Base-by-base conservation (phyloP, 495 filamentous ascomycete genomes). In the Xylaria venustula region DNA sequence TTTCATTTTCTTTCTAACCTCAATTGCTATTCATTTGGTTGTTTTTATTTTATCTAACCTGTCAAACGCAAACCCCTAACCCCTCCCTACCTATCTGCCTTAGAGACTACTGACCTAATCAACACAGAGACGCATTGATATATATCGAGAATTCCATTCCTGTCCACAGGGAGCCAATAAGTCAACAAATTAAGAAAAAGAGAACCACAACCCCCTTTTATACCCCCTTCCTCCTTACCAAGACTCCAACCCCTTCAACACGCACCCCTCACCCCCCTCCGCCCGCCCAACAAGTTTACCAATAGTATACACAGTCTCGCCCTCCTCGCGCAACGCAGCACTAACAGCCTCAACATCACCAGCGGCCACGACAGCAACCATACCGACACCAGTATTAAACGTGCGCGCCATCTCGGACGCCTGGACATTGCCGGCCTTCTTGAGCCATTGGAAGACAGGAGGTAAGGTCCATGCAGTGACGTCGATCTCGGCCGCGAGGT, bases 331-430 rank as follows among this genome's bases (percentile, higher is more conserved):
- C 37, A 96, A 73, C 7, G 81, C 77, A 40, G 63, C 64, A 23
- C 81, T 74, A 2, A 85, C 83, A 49, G 75, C 75, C 28, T 85
- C 80, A 0, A 67, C 84, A 51, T 86, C 77, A 44, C 70, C 83
- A 62, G 76, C 73, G 19, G 78, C 79, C 0, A 96, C 91, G 7
- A 90, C 92, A 7, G 93, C 71, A 3, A 97, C 88, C 90, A 98
- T 96, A 48, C 94, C 94, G 22, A 98, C 72, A 54, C 94, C 94
- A 22, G 85, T 90, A 77, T 98, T 98, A 81, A 95, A 98, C n/a
- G 90, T 90, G 58, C 91, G 81, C 32, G 85, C 89, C 81, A 98
- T 90, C 81, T 98, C 95, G 11, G 70, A 51, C 0, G 87, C 77
- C 41, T 79, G 80, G 12, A 98, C 79, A 59, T 87, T 86, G n/a